These are phyloP conservation scores for Hericium coralloides DNA, from an alignment of 768 basidiomycete genomes.

Conservation along the genomic window DNA sequence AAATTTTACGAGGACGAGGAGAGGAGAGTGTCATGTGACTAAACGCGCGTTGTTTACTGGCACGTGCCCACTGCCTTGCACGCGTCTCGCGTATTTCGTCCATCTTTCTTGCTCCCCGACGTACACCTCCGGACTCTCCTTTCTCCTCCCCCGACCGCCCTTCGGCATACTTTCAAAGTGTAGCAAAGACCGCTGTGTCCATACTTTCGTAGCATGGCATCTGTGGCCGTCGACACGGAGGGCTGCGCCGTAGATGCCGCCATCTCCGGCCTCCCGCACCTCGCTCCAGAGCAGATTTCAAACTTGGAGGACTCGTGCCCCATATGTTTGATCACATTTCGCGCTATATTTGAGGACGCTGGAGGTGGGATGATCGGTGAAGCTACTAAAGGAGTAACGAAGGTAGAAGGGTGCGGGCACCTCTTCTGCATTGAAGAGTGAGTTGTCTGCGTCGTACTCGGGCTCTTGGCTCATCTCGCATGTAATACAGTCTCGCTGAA, in stretches of 20 bases:
- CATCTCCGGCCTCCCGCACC: conserved; percentile 2
- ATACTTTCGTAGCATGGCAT: background rate
- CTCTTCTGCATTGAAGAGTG: conserved; percentile 63
- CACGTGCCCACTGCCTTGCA: background rate
- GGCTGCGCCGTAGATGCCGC: conserved; percentile 4
- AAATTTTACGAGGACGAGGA: too few species aligned
- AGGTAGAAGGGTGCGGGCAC: conserved; percentile 52
- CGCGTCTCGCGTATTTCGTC: background rate
- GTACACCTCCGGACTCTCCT: background rate
- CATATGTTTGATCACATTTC: conserved; percentile 53
- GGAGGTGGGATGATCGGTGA: conserved; percentile 12
- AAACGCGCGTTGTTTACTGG: conserved; percentile 14
- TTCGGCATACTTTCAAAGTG: background rate
- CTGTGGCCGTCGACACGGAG: background rate
- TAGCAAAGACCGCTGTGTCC: background rate
- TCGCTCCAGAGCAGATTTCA: conserved; percentile 5
- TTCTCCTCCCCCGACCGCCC: background rate
- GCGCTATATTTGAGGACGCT: conserved; percentile 27
- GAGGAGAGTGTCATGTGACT: conserved; percentile 7
- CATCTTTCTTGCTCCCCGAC: background rate
- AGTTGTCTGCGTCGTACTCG: conserved; percentile 13
- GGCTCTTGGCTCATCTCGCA: background rate
- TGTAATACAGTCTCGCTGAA: conserved; percentile 39
- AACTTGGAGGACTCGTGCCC: conserved; percentile 48
- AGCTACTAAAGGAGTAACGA: conserved; percentile 38